phyloP scores from a whole-genome alignment of 345 rosid species.

The Pelargonium nanum region DNA sequence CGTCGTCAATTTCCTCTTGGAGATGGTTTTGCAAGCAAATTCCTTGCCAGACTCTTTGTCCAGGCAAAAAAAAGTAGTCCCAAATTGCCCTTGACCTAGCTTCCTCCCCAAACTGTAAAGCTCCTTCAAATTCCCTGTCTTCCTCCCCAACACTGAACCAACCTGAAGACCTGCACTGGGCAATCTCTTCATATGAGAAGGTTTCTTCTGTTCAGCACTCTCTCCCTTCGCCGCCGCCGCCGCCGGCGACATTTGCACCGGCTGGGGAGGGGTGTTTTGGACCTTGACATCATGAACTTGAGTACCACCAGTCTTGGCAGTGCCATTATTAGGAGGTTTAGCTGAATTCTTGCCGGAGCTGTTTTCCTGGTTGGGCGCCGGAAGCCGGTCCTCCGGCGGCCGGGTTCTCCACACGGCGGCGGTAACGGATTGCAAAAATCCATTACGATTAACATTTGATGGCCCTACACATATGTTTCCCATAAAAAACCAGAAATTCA shows the following conservation, averaged over 20 bases:
- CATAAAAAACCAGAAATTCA: constrained; percentile 28
- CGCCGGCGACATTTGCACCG: constrained; percentile 36
- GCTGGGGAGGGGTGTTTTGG: constrained; percentile 58
- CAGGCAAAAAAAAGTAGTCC: constrained; percentile 73
- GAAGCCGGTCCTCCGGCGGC: constrained; percentile 41
- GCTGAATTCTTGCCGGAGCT: constrained; percentile 11
- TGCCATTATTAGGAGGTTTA: constrained; percentile 13
- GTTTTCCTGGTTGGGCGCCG: constrained; percentile 26
- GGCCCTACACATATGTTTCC: constrained; percentile 94
- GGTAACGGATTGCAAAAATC: constrained; percentile 69
- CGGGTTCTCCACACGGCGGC: constrained; percentile 66
- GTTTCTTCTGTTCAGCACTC: no score
- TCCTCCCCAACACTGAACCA: constrained; percentile 68
- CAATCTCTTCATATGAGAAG: constrained; percentile 43
- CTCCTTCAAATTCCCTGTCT: constrained; percentile 74
- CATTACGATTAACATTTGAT: constrained; percentile 37
- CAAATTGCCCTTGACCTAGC: constrained; percentile 95
- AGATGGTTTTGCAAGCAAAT: constrained; percentile 76
- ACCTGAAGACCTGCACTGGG: constrained; percentile 53
- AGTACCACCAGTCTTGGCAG: constrained; percentile 3
- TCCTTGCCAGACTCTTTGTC: constrained; percentile 59
- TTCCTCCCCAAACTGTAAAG: constrained; percentile 70
- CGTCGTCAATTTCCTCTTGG: constrained; percentile 63
- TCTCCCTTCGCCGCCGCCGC: constrained; percentile 26
- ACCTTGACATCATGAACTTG: constrained; percentile 11